Percentiles rank a stretch among this genome's conserved stretches.
phyloP scores from a whole-genome alignment of 2,329 filamentous ascomycete genomes.

The Chalaropsis ovoidea region DNA sequence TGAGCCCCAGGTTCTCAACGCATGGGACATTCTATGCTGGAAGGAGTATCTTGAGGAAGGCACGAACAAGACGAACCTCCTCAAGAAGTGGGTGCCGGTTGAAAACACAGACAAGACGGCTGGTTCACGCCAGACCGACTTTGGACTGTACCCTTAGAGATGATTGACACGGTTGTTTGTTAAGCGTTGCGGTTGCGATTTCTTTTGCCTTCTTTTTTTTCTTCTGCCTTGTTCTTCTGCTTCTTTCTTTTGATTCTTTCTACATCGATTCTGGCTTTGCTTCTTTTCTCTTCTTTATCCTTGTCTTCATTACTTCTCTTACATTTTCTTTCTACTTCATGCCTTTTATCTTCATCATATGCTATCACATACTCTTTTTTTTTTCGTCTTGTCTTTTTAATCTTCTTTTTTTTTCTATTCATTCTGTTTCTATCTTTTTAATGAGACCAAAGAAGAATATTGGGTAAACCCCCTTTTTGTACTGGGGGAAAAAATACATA shows the following conservation, averaged over 20 bases:
- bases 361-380: conserved; percentile 6
- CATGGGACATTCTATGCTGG: conserved; percentile 43
- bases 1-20: conserved; percentile 35
- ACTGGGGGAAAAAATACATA: conserved; percentile 3
- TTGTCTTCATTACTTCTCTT: not conserved
- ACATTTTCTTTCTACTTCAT: conserved; percentile 1
- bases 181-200: conserved; percentile 9
- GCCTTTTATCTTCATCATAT: conserved; percentile 11
- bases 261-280: conserved; percentile 7
- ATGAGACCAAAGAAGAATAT: conserved; percentile 20
- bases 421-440: conserved; percentile 16
- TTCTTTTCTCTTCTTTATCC: conserved; percentile 9
- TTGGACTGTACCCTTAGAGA: conserved; percentile 24
- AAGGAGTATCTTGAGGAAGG: conserved; percentile 35
- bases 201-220: not conserved
- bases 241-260: conserved; percentile 10
- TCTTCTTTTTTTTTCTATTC: not conserved
- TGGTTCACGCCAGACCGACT: conserved; percentile 10
- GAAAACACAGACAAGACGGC: conserved; percentile 6
- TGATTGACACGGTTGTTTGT: not conserved
- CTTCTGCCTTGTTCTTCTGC: not conserved
- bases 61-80: conserved; percentile 15
- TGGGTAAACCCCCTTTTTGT: not conserved
- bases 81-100: conserved; percentile 20
- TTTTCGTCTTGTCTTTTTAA: conserved; percentile 7